Evolutionary conservation across 2,329 filamentous ascomycete genomes (phyloP), one percentile per base, ranked within the genome.

Genomic region (Coniochaeta sp.): DNA sequence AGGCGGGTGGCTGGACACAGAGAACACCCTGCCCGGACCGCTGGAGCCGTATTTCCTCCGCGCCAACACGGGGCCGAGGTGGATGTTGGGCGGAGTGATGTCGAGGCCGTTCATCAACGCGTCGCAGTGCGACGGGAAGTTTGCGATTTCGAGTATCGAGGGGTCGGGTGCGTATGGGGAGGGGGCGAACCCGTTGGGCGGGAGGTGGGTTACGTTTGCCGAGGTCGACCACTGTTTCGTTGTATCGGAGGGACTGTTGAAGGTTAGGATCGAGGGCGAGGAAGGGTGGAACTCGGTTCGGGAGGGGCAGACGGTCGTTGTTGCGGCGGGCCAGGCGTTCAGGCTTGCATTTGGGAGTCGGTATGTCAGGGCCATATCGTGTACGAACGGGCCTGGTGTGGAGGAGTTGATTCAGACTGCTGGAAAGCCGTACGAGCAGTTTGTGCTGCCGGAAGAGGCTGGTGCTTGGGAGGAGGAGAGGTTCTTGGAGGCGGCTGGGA

Each of bases 61-160:
- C 8, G 70, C 73, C 12, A 78, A 76, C 33, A 75, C 71, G 0
- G 77, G 76, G 0, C 74, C 74, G 0, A 62, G 71, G 40, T 78
- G 67, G 61, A 56, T 74, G 3, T 57, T 71, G 1, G 76, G 73
- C 0, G 76, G 76, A 0, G 65, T 73, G 12, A 58, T 79, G 35
- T 68, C 68, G 0, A 58, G 76, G 22, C 77, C 78, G 0, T 71
- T 82, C 27, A 71, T 76, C 48, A 73, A 70, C 4, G 73, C 73
- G 3, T 60, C 62, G 20, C 74, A 82, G 57, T 73, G 70, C 26
- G 63, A 63, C 24, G 74, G 72, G 0, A 73, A 70, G 46, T 82
- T 80, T 51, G 69, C 75, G 9, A 79, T 82, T 52, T 76, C 73
- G 1, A 75, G 73, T 50, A 71, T 82, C 28, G 77, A 81, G 56